These are phyloP conservation scores for Arthroderma uncinatum DNA, from an alignment of 2,329 filamentous ascomycete species.

Conservation along the genomic window DNA sequence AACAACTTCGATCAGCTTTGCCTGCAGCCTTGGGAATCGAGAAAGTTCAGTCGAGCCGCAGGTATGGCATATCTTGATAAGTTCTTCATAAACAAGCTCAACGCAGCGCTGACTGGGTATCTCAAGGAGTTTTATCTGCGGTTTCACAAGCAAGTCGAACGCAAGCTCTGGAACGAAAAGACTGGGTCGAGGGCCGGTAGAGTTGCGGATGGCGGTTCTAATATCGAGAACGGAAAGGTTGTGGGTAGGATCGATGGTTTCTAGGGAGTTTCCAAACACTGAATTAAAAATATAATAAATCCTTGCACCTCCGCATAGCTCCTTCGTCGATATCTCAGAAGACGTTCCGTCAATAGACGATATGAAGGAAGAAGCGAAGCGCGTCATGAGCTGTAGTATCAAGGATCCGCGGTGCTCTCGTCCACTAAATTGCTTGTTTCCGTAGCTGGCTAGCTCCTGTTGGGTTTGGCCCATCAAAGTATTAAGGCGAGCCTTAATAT, in stretches of 20 bases:
- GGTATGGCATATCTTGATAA: conserved; percentile 99
- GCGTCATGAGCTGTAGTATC: conserved; percentile 94
- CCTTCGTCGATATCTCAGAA: conserved; percentile 96
- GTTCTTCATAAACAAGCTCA: conserved; percentile 93
- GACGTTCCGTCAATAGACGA: conserved; percentile 98
- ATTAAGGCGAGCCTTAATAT: conserved; percentile 96
- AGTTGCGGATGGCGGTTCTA: conserved; percentile 93
- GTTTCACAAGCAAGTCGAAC: conserved; percentile 94
- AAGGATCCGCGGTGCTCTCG: conserved; percentile 93
- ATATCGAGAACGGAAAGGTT: conserved; percentile 94
- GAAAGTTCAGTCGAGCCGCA: conserved; percentile 91
- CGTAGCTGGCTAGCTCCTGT: conserved; percentile 94
- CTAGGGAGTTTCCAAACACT: conserved; percentile 90
- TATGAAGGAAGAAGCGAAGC: conserved; percentile 95
- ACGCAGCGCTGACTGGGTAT: conserved; percentile 92
- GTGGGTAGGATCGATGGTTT: conserved; percentile 89
- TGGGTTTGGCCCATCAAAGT: conserved; percentile 99
- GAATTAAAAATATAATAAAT: conserved; percentile 99
- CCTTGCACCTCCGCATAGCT: conserved; percentile 83
- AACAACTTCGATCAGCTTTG: conserved; percentile 94
- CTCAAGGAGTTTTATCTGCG: conserved; percentile 94
- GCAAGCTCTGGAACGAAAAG: conserved; percentile 96
- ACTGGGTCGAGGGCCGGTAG: conserved; percentile 86
- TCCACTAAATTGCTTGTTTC: conserved; percentile 93
- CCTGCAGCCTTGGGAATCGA: conserved; percentile 83